A percentile compares a stretch with the other conserved stretches of the same genome.
Evolutionary conservation across 2,329 filamentous ascomycete genomes (phyloP).

Genomic region (Zalaria obscura): DNA sequence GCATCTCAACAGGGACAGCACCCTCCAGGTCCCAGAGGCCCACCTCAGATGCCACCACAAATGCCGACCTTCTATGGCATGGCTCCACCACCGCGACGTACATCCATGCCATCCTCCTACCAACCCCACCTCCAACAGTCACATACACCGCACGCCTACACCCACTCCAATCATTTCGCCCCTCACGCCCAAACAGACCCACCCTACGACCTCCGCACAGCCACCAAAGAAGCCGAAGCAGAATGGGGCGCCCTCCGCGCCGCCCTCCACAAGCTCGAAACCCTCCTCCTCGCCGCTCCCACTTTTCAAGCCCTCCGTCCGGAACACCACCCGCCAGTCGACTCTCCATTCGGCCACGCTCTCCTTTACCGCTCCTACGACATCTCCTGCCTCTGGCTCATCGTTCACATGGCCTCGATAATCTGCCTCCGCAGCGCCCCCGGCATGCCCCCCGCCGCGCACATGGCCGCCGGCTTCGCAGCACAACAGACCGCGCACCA

Average conservation of each 20-base stretch:
- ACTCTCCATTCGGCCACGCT: constrained; percentile 69
- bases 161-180: constrained; percentile 4
- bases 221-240: constrained; percentile 52
- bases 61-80: constrained; percentile 36
- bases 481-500: constrained; percentile 38
- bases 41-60: constrained; percentile 7
- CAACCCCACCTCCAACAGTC: constrained; percentile 10
- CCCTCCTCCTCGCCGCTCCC: constrained; percentile 53
- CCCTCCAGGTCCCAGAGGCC: background rate
- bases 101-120: constrained; percentile 28
- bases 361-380: constrained; percentile 73
- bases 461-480: constrained; percentile 70
- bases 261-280: constrained; percentile 54
- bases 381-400: constrained; percentile 78
- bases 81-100: constrained; percentile 25
- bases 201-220: constrained; percentile 42
- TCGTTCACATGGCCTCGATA: constrained; percentile 75
- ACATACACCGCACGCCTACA: constrained; percentile 4
- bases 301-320: constrained; percentile 63
- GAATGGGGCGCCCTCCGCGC: constrained; percentile 68
- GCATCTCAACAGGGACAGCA: too few relatives aligned
- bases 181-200: background rate
- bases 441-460: constrained; percentile 78
- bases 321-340: constrained; percentile 47
- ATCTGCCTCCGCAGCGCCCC: constrained; percentile 73